Percentiles rank a stretch among this genome's conserved stretches.
Conservation (phyloP, 2,329 filamentous ascomycete species). For the Phoma herbarum region DNA sequence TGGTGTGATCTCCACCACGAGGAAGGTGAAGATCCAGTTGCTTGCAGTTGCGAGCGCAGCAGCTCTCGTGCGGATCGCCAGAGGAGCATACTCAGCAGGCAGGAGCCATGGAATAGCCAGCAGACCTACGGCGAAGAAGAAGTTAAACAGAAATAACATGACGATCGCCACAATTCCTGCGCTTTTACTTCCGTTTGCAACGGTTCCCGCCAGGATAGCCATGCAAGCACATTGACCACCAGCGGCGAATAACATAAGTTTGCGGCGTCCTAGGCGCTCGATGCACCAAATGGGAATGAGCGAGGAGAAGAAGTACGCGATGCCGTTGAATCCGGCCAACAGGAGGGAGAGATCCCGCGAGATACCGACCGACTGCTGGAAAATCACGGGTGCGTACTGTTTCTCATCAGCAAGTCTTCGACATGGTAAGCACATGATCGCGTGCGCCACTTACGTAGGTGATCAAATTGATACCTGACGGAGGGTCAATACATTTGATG, state of each 20-base stretch:
- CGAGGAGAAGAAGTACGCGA: constrained; percentile 53
- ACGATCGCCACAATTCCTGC: not conserved
- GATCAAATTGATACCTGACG: not conserved
- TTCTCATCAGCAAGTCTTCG: not conserved
- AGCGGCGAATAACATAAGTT: constrained; percentile 44
- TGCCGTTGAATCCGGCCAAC: not conserved
- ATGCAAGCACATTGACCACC: constrained; percentile 29
- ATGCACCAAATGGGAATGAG: constrained; percentile 52
- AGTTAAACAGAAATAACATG: not conserved
- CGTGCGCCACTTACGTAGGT: not conserved
- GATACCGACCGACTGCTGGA: not conserved
- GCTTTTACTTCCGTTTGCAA: not conserved
- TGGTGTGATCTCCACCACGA: constrained; percentile 22
- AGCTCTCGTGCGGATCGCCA: not conserved
- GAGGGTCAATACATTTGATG: not conserved
- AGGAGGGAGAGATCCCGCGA: not conserved
- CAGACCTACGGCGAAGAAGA: not conserved
- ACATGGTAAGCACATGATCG: not conserved
- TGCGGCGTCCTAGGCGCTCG: constrained; percentile 45
- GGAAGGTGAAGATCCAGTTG: constrained; percentile 21
- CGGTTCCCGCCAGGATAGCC: not conserved
- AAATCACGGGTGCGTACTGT: not conserved
- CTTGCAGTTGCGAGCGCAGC: constrained; percentile 18
- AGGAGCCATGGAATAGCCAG: not conserved
- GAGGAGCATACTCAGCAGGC: not conserved